Base-by-base conservation (phyloP, 2,329 filamentous ascomycete species). In the Botryosphaeria dothidea region DNA sequence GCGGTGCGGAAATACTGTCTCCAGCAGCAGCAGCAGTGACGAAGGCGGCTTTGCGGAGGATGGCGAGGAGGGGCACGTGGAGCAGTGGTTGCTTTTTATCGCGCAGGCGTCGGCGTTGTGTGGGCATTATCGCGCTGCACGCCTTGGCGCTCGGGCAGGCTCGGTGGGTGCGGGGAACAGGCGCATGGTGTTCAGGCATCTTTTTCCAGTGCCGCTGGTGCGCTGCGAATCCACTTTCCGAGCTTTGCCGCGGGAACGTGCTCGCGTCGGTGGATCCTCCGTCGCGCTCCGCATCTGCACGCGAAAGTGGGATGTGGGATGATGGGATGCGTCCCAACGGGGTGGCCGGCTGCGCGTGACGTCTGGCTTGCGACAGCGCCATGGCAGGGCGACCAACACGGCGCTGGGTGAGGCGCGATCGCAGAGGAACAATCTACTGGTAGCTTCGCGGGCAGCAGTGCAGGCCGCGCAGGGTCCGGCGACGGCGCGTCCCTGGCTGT, bases 1-100 rank as follows among this genome's bases (percentile, higher is more conserved):
- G 76, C 77, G 58, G 74, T 79, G 68, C 72, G 74, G 64, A 79
- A 78, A 69, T 79, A 79, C 65, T 72, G 79, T 17, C 70, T 75
- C 51, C 70, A 72, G 66, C 73, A 69, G 61, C 57, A 63, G 41
- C 31, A 21, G 36, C 17, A 29, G 21, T 58, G 56, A 38, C 54
- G 58, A 49, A 13, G 46, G 41, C 31, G 45, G 45, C 45, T 57
- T 51, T 43, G 27, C 36, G 34, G 54, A 61, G 54, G 56, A 65
- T 25, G 41, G 54, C 15, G 64, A 57, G 5, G 62, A 46, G 38
- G 23, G 43, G 62, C 62, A 64, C 62, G 62, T 64, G 62, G 62
- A 49, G 62, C 23, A n/a, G 21, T 38, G 45, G 13, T 29, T 52
- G 61, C 34, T 41, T 54, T 54, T 51, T 57, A 52, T 41, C 21